Percentiles rank a stretch among this genome's conserved stretches.
These are phyloP conservation scores for Dictyophora rubrovolvata DNA, from an alignment of 768 basidiomycete genomes.

Conservation along the genomic window DNA sequence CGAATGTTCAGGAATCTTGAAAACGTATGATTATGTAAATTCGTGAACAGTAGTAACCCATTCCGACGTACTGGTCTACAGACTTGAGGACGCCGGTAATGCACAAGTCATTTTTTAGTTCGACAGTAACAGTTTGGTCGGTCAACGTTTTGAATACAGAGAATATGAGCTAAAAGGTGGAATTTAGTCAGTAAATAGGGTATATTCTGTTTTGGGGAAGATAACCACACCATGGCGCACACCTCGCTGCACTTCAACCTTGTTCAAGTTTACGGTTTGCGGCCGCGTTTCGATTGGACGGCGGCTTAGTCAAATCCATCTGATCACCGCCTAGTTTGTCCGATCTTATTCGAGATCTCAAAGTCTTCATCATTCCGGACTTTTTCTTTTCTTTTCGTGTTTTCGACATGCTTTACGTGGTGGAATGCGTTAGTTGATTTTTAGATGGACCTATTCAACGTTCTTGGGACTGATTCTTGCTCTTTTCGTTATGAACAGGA, in stretches of 20 bases:
- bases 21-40: neutral
- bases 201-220: neutral
- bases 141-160: slow-evolving; percentile 99
- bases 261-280: too few species aligned
- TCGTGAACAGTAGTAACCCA: too few species aligned
- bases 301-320: too few species aligned
- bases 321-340: too few species aligned
- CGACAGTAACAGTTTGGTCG: slow-evolving; percentile 92
- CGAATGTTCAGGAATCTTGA: slow-evolving; percentile 90
- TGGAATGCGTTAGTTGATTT: slow-evolving; percentile 51
- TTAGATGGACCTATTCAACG: neutral
- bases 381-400: too few species aligned
- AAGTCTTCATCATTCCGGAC: too few species aligned
- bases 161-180: slow-evolving; percentile 62
- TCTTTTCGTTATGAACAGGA: too few species aligned
- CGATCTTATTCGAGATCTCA: too few species aligned
- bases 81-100: slow-evolving; percentile 95
- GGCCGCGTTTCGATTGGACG: too few species aligned
- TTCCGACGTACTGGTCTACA: slow-evolving; percentile 79
- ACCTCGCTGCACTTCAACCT: too few species aligned
- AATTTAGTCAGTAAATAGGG: neutral
- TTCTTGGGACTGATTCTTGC: neutral
- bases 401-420: slow-evolving; percentile 62
- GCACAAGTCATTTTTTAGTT: slow-evolving; percentile 97
- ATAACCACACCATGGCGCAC: neutral